phyloP scores from a whole-genome alignment of 192 early-diverging fungal genomes.

The Backusella macrospora region DNA sequence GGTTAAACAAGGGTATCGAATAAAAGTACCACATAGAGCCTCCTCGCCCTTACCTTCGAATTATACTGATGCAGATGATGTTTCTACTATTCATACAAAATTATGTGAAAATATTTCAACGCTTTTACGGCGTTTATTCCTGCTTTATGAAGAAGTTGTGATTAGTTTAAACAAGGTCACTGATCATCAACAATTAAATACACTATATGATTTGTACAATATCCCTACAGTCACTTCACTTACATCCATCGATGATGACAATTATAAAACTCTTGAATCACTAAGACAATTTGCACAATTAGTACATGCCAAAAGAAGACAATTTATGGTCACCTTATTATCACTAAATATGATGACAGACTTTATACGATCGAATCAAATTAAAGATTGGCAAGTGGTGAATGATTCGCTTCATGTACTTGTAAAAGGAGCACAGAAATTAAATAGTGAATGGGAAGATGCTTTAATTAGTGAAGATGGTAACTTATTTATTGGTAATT shows the following conservation, averaged over 20 bases:
- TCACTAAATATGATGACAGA: not conserved
- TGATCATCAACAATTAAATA: not conserved
- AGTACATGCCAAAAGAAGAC: not conserved
- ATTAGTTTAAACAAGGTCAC: not conserved
- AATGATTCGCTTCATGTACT: not conserved
- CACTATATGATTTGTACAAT: not conserved
- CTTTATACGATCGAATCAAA: not conserved
- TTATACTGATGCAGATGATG: not conserved
- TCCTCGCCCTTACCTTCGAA: not conserved
- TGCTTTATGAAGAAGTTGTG: not conserved
- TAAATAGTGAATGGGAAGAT: not conserved
- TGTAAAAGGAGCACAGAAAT: not conserved
- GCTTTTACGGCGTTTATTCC: conserved; percentile 3
- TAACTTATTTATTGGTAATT: not conserved
- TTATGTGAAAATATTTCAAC: not conserved
- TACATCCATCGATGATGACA: not conserved
- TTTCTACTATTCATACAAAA: not conserved
- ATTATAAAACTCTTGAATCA: not conserved
- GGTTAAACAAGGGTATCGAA: not conserved
- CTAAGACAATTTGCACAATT: not conserved
- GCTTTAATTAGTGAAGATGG: not conserved
- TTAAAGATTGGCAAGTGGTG: conserved; percentile 3
- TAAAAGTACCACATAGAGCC: not conserved
- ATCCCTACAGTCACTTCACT: not conserved
- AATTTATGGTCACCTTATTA: not conserved